Evolutionary conservation across 2,329 filamentous ascomycete species (phyloP).

Genomic region (Geosmithia putterillii): DNA sequence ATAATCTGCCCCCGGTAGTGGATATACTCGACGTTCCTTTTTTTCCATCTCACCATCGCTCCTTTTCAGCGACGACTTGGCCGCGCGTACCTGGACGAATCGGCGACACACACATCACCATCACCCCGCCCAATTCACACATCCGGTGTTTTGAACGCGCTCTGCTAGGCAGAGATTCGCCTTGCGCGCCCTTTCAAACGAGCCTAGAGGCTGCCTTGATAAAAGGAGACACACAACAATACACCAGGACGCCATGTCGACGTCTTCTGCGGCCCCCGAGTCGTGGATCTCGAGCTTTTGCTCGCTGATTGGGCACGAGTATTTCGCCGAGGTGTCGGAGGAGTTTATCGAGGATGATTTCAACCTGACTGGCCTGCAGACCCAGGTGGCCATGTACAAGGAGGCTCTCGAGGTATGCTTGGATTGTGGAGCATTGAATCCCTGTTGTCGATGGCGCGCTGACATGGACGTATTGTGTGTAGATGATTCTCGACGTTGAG

Average conservation of each 20-base stretch:
- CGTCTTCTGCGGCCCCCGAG: constrained; percentile 54
- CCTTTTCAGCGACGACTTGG: neutral
- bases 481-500: constrained; percentile 98
- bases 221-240: neutral
- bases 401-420: constrained; percentile 70
- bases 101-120: neutral
- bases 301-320: constrained; percentile 89
- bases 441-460: too few relatives aligned
- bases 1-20: neutral
- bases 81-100: neutral
- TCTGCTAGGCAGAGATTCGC: neutral
- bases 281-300: constrained; percentile 99
- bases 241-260: constrained; percentile 33
- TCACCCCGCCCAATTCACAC: neutral
- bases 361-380: constrained; percentile 90
- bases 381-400: constrained; percentile 97
- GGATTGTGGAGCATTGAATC: neutral
- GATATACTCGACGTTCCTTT: neutral
- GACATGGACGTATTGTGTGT: too few relatives aligned
- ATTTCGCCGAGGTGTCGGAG: constrained; percentile 97
- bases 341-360: constrained; percentile 99
- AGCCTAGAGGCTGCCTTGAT: too few relatives aligned
- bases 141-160: neutral
- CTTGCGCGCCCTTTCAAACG: neutral
- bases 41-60: neutral